Percentiles rank a stretch among this genome's conserved stretches.
Conservation (phyloP, 495 filamentous ascomycete species). For the Penicillium diatomitis region DNA sequence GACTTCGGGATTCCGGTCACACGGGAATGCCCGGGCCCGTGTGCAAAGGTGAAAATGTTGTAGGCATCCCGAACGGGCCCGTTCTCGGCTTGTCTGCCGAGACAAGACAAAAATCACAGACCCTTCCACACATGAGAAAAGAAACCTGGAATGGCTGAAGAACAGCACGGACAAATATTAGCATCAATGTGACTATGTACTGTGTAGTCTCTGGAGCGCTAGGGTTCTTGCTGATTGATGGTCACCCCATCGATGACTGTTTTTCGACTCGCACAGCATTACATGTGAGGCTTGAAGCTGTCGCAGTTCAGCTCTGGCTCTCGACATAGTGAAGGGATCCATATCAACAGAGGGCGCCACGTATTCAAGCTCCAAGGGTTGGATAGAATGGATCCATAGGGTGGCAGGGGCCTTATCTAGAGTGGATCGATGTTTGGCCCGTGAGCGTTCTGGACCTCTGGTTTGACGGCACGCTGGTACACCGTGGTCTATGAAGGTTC, state of each 20-base stretch:
- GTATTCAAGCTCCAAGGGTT: not conserved
- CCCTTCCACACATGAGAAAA: not conserved
- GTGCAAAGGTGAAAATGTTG: not conserved
- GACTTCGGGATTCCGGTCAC: slow-evolving; percentile 21
- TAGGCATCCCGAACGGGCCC: slow-evolving; percentile 13
- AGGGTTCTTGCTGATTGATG: too few species aligned
- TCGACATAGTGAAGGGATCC: too few species aligned
- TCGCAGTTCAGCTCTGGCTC: too few species aligned
- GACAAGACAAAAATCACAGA: not conserved
- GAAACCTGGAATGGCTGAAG: too few species aligned
- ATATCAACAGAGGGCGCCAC: not conserved
- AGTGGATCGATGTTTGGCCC: not conserved
- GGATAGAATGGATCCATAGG: slow-evolving; percentile 3
- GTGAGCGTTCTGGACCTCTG: not conserved
- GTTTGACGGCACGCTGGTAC: too few species aligned
- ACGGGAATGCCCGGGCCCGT: slow-evolving; percentile 13
- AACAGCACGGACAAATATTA: too few species aligned
- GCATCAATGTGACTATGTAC: too few species aligned
- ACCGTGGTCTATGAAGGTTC: too few species aligned
- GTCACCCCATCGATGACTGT: too few species aligned
- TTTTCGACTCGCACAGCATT: too few species aligned
- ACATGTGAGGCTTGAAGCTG: too few species aligned
- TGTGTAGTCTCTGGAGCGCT: too few species aligned
- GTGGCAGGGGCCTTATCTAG: slow-evolving; percentile 8
- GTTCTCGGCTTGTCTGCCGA: slow-evolving; percentile 12